phyloP scores from a whole-genome alignment of 257 asterid species.

The Fraxinus americana region DNA sequence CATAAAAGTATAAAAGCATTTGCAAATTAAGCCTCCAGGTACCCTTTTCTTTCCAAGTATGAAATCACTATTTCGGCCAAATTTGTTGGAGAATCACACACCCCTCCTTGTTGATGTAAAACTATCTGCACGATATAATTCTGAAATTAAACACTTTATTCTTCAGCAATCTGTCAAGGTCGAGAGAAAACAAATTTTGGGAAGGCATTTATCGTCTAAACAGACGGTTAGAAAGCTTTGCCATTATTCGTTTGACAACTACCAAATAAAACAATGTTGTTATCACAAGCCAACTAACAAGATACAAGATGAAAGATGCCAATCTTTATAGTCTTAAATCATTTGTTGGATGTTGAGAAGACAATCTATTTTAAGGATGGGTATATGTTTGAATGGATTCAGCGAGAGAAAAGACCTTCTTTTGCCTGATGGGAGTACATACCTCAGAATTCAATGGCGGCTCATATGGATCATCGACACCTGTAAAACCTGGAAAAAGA shows the following conservation, averaged over 20 bases:
- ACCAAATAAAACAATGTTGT: no score
- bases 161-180: neutral
- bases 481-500: conserved; percentile 76
- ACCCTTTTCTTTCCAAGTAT: conserved; percentile 76
- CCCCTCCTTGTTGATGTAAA: conserved; percentile 58
- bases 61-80: conserved; percentile 73
- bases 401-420: neutral
- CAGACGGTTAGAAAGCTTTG: neutral
- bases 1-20: neutral
- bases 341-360: neutral
- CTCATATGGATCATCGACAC: conserved; percentile 97
- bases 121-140: conserved; percentile 60
- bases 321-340: neutral
- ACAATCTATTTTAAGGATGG: neutral
- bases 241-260: no score
- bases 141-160: neutral
- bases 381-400: conserved; percentile 7
- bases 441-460: conserved; percentile 89
- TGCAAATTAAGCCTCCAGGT: conserved; percentile 56
- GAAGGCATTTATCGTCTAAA: neutral
- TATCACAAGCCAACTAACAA: neutral
- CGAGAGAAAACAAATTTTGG: neutral
- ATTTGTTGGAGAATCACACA: conserved; percentile 60
- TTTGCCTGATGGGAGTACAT: conserved; percentile 20
- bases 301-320: neutral